Conservation (phyloP, 1,284 basidiomycete genomes). For the Sporisorium exsertum region DNA sequence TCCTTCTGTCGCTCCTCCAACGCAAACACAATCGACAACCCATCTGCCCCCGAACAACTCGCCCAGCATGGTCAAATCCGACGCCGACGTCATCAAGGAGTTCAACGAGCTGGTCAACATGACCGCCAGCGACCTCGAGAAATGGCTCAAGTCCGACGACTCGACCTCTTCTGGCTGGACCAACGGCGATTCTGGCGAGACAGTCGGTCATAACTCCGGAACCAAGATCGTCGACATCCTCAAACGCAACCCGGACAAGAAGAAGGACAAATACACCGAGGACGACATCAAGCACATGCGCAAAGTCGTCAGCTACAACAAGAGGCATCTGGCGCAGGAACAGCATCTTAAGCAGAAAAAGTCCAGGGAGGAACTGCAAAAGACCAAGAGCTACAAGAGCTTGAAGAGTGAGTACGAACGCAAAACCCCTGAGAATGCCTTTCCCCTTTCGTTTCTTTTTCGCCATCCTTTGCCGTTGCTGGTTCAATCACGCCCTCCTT, state of each 20-base stretch:
- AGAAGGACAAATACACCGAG: conserved; percentile 61
- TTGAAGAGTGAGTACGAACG: conserved; percentile 51
- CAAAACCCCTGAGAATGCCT: background rate
- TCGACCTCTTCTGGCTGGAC: conserved; percentile 58
- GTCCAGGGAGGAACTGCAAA: conserved; percentile 52
- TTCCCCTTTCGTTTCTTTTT: conserved; percentile 22
- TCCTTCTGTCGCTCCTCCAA: background rate
- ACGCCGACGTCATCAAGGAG: conserved; percentile 58
- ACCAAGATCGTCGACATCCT: conserved; percentile 66
- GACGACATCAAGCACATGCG: conserved; percentile 68
- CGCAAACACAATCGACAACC: background rate
- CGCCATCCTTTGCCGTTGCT: conserved; percentile 1
- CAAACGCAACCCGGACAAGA: conserved; percentile 65
- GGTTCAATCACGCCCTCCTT: background rate
- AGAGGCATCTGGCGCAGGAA: conserved; percentile 67
- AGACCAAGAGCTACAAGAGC: conserved; percentile 59
- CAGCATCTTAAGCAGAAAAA: conserved; percentile 59
- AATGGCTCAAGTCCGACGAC: conserved; percentile 65
- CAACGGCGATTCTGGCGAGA: conserved; percentile 55
- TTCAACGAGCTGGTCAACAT: conserved; percentile 68
- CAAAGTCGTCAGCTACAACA: conserved; percentile 68
- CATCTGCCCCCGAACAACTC: background rate
- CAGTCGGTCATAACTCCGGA: conserved; percentile 61
- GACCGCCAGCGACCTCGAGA: conserved; percentile 60
- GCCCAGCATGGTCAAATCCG: conserved; percentile 54